A percentile compares a stretch with the other conserved stretches of the same genome.
Evolutionary conservation across 2,329 filamentous ascomycete genomes (phyloP).

Genomic region (Aureobasidium zeae): DNA sequence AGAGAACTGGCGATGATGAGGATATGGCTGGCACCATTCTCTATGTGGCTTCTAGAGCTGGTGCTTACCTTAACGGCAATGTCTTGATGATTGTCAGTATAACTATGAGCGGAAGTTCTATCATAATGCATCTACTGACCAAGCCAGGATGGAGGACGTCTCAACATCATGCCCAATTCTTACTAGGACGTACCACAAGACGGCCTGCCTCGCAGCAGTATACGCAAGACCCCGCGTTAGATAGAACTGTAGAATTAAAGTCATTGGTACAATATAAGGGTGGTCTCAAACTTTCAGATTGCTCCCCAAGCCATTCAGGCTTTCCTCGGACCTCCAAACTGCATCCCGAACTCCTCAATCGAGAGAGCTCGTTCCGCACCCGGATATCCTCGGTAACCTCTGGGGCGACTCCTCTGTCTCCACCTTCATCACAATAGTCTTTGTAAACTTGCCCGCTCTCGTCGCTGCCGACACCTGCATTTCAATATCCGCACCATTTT

Average conservation of each 20-base stretch:
- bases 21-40: conserved; percentile 58
- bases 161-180: conserved; percentile 46
- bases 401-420: conserved; percentile 3
- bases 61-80: conserved; percentile 57
- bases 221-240: too few species aligned
- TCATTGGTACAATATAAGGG: too few species aligned
- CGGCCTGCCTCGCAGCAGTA: background rate
- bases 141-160: conserved; percentile 47
- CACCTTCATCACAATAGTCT: background rate
- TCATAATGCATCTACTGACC: too few species aligned
- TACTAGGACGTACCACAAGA: conserved; percentile 37
- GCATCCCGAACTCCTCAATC: too few species aligned
- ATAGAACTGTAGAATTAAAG: too few species aligned
- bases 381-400: too few species aligned
- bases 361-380: too few species aligned
- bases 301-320: too few species aligned
- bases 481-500: conserved; percentile 4
- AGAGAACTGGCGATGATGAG: conserved; percentile 47
- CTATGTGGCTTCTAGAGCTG: conserved; percentile 55
- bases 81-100: conserved; percentile 42
- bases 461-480: conserved; percentile 9
- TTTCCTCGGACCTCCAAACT: too few species aligned
- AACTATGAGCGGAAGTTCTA: too few species aligned
- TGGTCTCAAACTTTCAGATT: too few species aligned
- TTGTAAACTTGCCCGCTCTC: background rate